These are phyloP conservation scores for Cercospora zeina DNA, from an alignment of 2,329 filamentous ascomycete species.

Conservation along the genomic window DNA sequence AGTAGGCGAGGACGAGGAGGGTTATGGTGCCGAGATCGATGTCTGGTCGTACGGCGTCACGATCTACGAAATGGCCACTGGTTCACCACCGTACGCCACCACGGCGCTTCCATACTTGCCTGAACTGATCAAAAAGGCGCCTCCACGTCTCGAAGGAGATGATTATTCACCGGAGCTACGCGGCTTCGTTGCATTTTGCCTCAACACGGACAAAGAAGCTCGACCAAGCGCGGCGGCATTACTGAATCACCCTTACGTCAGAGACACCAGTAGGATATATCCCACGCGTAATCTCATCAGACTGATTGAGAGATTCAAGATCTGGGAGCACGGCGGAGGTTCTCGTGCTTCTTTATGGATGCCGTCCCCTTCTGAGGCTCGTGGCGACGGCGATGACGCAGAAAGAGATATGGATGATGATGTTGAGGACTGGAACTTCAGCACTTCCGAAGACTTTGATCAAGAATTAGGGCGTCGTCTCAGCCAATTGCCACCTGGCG, in stretches of 20 bases:
- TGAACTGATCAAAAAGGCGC: conserved; percentile 49
- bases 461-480: conserved; percentile 40
- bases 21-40: conserved; percentile 59
- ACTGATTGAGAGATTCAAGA: conserved; percentile 69
- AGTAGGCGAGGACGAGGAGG: conserved; percentile 40
- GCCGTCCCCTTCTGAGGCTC: conserved; percentile 49
- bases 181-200: conserved; percentile 70
- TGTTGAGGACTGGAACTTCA: conserved; percentile 63
- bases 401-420: conserved; percentile 13
- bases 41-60: conserved; percentile 86
- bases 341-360: conserved; percentile 66
- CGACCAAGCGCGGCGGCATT: conserved; percentile 70
- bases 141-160: conserved; percentile 69
- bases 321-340: conserved; percentile 75
- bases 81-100: conserved; percentile 63
- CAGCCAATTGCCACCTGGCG: conserved; percentile 36
- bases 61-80: conserved; percentile 77
- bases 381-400: conserved; percentile 34
- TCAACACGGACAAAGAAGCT: conserved; percentile 66
- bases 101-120: conserved; percentile 34
- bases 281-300: conserved; percentile 64
- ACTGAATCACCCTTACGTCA: conserved; percentile 68
- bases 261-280: conserved; percentile 61
- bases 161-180: conserved; percentile 69
- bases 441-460: conserved; percentile 63